A percentile compares a stretch with the other conserved stretches of the same genome.
phyloP scores from a whole-genome alignment of 2,329 filamentous ascomycete genomes.

The Aureobasidium zeae region DNA sequence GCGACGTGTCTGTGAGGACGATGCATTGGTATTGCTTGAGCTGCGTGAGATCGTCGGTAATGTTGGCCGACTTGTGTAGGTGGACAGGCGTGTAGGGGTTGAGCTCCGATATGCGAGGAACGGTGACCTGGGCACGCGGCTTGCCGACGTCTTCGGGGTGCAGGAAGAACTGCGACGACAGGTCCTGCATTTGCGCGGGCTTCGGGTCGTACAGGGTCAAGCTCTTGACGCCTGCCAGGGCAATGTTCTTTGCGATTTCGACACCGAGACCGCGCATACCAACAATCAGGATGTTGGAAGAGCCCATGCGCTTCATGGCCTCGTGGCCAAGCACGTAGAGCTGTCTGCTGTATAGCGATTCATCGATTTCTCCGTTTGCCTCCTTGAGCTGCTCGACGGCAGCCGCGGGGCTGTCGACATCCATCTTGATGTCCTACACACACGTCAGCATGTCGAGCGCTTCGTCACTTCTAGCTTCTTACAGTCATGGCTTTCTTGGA shows the following conservation, averaged over 20 bases:
- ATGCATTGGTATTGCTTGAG: conserved; percentile 89
- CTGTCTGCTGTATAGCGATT: conserved; percentile 59
- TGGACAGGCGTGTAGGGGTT: conserved; percentile 92
- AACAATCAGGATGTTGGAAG: conserved; percentile 85
- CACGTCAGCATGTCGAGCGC: neutral
- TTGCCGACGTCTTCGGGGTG: conserved; percentile 82
- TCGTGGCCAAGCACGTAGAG: conserved; percentile 65
- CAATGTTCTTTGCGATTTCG: conserved; percentile 98
- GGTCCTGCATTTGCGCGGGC: conserved; percentile 72
- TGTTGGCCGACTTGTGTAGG: conserved; percentile 55
- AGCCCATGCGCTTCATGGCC: conserved; percentile 98
- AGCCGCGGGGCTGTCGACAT: conserved; percentile 50
- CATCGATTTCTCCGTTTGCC: conserved; percentile 54
- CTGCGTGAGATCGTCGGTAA: conserved; percentile 67
- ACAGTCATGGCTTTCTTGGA: conserved; percentile 47
- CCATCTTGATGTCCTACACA: conserved; percentile 47
- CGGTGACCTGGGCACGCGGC: conserved; percentile 76
- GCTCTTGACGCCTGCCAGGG: conserved; percentile 95
- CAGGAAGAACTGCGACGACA: conserved; percentile 97
- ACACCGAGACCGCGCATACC: conserved; percentile 91
- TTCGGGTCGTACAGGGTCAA: conserved; percentile 85
- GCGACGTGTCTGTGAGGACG: conserved; percentile 74
- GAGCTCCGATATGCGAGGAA: conserved; percentile 81
- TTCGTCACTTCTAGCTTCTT: conserved; percentile 20
- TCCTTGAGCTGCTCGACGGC: conserved; percentile 51